Percentiles rank a stretch among this genome's conserved stretches.
These are phyloP conservation scores for Pseudogymnoascus sp. DNA, from an alignment of 2,329 filamentous ascomycete species.

Conservation along the genomic window DNA sequence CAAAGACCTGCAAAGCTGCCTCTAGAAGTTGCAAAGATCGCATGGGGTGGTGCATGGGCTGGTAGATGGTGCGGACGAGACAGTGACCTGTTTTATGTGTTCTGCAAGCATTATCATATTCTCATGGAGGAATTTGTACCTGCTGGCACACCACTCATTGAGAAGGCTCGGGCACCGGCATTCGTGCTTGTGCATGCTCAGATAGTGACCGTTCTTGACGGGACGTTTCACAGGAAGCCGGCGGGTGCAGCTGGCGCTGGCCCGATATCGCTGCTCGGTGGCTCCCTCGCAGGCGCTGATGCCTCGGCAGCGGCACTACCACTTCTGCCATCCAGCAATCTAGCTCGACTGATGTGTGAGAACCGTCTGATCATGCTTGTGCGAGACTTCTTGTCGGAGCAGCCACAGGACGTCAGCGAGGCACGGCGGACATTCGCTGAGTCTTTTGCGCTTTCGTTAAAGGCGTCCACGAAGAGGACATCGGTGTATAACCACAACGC, in stretches of 20 bases:
- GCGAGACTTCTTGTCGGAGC: slow-evolving; percentile 57
- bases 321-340: slow-evolving; percentile 48
- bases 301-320: slow-evolving; percentile 46
- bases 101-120: slow-evolving; percentile 62
- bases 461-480: slow-evolving; percentile 51
- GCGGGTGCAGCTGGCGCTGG: slow-evolving; percentile 36
- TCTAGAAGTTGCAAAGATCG: slow-evolving; percentile 50
- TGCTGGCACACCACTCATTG: slow-evolving; percentile 40
- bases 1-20: slow-evolving; percentile 45
- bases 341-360: slow-evolving; percentile 58
- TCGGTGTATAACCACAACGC: slow-evolving; percentile 62
- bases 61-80: slow-evolving; percentile 64
- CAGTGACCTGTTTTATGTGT: slow-evolving; percentile 66
- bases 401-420: slow-evolving; percentile 41
- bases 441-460: slow-evolving; percentile 52
- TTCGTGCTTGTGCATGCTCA: slow-evolving; percentile 62
- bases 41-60: slow-evolving; percentile 63
- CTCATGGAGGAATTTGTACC: slow-evolving; percentile 51
- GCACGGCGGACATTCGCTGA: slow-evolving; percentile 54
- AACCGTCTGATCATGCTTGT: slow-evolving; percentile 63
- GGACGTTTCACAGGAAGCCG: slow-evolving; percentile 55
- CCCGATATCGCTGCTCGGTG: slow-evolving; percentile 46
- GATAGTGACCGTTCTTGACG: slow-evolving; percentile 55
- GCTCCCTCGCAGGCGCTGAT: slow-evolving; percentile 44
- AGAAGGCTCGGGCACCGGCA: slow-evolving; percentile 52